Conservation (phyloP, 2,329 filamentous ascomycete species). For the Mycosphaerella sp. region DNA sequence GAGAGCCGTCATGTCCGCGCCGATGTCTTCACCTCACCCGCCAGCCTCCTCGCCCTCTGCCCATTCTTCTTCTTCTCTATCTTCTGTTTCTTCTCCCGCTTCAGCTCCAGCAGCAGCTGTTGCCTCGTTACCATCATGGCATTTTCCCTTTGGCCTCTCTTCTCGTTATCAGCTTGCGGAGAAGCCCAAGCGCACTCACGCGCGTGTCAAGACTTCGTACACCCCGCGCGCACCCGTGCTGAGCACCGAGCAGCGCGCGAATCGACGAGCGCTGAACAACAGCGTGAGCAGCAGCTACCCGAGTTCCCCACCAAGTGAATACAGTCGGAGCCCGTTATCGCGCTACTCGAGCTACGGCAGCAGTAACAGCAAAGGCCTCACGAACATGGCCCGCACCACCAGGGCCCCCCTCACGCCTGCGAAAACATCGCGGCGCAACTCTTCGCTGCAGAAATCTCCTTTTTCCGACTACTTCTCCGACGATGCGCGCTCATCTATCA, state of each 20-base stretch:
- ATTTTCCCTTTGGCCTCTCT: constrained; percentile 31
- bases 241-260: constrained; percentile 28
- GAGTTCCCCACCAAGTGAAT: constrained; percentile 16
- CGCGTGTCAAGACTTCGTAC: constrained; percentile 22
- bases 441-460: constrained; percentile 33
- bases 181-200: constrained; percentile 13
- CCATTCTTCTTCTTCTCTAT: constrained; percentile 13
- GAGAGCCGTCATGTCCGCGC: constrained; percentile 10
- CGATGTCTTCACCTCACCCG: constrained; percentile 11
- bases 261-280: constrained; percentile 26
- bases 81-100: constrained; percentile 10
- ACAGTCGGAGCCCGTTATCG: constrained; percentile 19
- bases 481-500: constrained; percentile 27
- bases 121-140: constrained; percentile 23
- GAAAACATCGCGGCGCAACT: constrained; percentile 20
- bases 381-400: constrained; percentile 8
- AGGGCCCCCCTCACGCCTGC: constrained; percentile 24
- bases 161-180: constrained; percentile 30
- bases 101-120: constrained; percentile 4
- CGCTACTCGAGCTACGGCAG: constrained; percentile 15
- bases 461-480: constrained; percentile 41
- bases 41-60: constrained; percentile 14
- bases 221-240: constrained; percentile 26
- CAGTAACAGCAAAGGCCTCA: constrained; percentile 3
- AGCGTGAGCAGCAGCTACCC: constrained; percentile 13